A percentile compares a stretch with the other conserved stretches of the same genome.
Conservation (phyloP, 192 early-diverging fungal species). For the Entophlyctis luteolus region DNA sequence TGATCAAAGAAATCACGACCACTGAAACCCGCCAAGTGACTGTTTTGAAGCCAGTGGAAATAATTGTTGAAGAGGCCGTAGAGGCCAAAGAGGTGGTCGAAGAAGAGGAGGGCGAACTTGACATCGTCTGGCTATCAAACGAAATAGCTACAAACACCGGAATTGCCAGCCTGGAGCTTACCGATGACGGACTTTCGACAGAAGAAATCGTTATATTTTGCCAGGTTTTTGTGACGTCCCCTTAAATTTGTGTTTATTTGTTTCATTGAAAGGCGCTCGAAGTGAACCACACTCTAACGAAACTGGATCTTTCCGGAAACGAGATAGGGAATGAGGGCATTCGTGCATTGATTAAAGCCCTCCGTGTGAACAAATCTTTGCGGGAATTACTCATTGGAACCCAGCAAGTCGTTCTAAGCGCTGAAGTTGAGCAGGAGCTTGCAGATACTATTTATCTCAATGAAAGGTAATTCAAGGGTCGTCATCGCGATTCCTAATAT, state of each 20-base stretch:
- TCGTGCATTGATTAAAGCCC: constrained; percentile 34
- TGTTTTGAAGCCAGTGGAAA: constrained; percentile 3
- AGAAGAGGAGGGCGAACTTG: constrained; percentile 10
- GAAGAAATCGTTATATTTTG: constrained; percentile 11
- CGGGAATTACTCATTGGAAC: constrained; percentile 33
- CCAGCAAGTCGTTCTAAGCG: constrained; percentile 11
- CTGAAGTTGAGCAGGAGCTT: neutral
- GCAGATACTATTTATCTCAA: neutral
- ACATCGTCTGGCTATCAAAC: neutral
- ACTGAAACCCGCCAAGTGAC: constrained; percentile 18
- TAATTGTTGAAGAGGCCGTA: constrained; percentile 1
- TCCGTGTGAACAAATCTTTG: constrained; percentile 35
- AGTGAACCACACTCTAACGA: constrained; percentile 32
- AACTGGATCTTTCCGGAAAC: constrained; percentile 39
- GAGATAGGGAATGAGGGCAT: constrained; percentile 40
- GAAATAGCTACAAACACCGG: constrained; percentile 4
- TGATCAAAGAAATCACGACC: constrained; percentile 12
- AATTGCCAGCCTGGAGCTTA: constrained; percentile 4
- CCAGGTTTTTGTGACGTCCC: no score
- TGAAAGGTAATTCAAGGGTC: neutral
- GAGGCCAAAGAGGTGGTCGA: neutral
- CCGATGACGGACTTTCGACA: neutral
- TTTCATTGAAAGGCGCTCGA: constrained; percentile 23
- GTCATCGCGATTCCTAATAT: neutral
- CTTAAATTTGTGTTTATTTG: neutral